These are phyloP conservation scores for Sphagnum fallax DNA, from an alignment of 228 moss, liverwort and hornwort species.

Conservation along the genomic window DNA sequence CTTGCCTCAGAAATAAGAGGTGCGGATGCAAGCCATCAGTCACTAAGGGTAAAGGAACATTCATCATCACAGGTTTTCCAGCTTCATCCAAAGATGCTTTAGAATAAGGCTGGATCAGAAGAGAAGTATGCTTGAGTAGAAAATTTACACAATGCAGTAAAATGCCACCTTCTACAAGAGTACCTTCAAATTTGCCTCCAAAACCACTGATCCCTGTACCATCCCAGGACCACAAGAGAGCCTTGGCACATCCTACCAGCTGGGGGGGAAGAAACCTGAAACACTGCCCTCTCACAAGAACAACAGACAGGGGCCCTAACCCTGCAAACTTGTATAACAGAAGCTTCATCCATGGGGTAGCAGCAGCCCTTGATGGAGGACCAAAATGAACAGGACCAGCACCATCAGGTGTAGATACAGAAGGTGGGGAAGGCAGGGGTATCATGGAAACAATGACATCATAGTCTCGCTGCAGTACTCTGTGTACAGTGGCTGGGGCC, in stretches of 20 bases:
- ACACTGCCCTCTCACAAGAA: slow-evolving; percentile 81
- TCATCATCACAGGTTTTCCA: slow-evolving; percentile 46
- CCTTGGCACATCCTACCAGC: slow-evolving; percentile 80
- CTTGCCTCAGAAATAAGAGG: slow-evolving; percentile 34
- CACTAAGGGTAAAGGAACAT: slow-evolving; percentile 42
- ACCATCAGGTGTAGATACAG: slow-evolving; percentile 80
- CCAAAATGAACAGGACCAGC: slow-evolving; percentile 96
- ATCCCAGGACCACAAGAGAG: slow-evolving; percentile 96
- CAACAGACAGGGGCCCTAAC: slow-evolving; percentile 86
- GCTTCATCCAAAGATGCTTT: slow-evolving; percentile 46
- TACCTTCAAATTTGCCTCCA: slow-evolving; percentile 88
- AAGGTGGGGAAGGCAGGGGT: slow-evolving; percentile 84
- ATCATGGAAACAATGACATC: slow-evolving; percentile 98
- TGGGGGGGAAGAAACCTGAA: slow-evolving; percentile 82
- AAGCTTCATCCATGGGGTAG: slow-evolving; percentile 98
- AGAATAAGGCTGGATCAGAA: slow-evolving; percentile 83
- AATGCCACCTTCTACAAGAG: slow-evolving; percentile 74
- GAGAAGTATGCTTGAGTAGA: slow-evolving; percentile 67
- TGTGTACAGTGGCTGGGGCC: slow-evolving; percentile 77
- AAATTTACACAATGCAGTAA: slow-evolving; percentile 81
- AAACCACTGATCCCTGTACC: slow-evolving; percentile 79
- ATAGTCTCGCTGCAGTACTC: slow-evolving; percentile 89
- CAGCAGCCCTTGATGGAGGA: slow-evolving; percentile 83
- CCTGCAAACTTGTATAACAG: slow-evolving; percentile 70
- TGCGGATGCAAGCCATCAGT: slow-evolving; percentile 20